Evolutionary conservation across 148 eudicot species (phyloP).

Genomic region (Silene uniflora): DNA sequence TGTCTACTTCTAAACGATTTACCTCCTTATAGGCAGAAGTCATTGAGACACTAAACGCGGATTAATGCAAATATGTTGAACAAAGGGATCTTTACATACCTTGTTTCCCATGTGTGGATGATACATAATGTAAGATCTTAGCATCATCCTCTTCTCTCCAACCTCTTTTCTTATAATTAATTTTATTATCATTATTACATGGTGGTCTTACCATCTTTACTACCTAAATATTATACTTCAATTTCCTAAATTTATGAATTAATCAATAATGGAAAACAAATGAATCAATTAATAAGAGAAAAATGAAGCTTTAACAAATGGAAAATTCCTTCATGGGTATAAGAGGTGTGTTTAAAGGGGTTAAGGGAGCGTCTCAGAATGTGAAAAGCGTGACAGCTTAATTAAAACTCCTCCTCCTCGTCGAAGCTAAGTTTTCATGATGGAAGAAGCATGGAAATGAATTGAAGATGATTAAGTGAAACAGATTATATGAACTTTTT

Average conservation of each 20-base stretch:
- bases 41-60: too few relatives aligned
- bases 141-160: slow-evolving; percentile 44
- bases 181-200: slow-evolving; percentile 36
- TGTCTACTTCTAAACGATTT: too few relatives aligned
- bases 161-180: slow-evolving; percentile 31
- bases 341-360: slow-evolving; percentile 23
- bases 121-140: slow-evolving; percentile 26
- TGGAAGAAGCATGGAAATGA: slow-evolving; percentile 24
- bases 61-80: background rate
- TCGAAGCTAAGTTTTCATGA: slow-evolving; percentile 45
- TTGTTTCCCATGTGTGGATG: slow-evolving; percentile 45
- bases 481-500: slow-evolving; percentile 16
- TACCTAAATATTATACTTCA: background rate
- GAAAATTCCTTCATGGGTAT: background rate
- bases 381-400: slow-evolving; percentile 54
- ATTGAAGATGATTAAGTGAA: slow-evolving; percentile 27
- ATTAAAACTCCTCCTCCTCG: background rate
- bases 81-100: slow-evolving; percentile 23
- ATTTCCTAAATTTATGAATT: background rate
- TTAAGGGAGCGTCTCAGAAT: slow-evolving; percentile 30
- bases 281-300: background rate
- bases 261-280: background rate
- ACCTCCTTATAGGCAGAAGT: too few relatives aligned
- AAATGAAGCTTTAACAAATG: background rate
- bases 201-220: slow-evolving; percentile 52